These are phyloP conservation scores for Mallotus repandus DNA, from an alignment of 441 rosid species.

Conservation along the genomic window DNA sequence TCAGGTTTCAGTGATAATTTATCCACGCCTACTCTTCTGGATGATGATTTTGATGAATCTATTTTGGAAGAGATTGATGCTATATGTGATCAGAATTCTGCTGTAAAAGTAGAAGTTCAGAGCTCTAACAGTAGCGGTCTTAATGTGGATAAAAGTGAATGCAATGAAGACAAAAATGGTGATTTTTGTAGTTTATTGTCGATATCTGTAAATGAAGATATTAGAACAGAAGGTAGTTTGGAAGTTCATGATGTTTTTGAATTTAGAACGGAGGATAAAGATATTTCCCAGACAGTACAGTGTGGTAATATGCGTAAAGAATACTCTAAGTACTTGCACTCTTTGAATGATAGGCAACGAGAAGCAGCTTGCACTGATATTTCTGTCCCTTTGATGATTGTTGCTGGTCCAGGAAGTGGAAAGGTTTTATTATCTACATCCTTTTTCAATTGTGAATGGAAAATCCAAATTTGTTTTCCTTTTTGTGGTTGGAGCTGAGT, in stretches of 20 bases:
- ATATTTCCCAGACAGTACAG: constrained; percentile 27
- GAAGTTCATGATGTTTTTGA: constrained; percentile 21
- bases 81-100: constrained; percentile 53
- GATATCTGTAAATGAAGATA: constrained; percentile 22
- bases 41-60: constrained; percentile 71
- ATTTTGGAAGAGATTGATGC: constrained; percentile 69
- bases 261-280: constrained; percentile 27
- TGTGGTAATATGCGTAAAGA: constrained; percentile 54
- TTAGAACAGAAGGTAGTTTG: constrained; percentile 2
- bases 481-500: constrained; percentile 20
- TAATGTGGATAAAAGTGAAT: constrained; percentile 23
- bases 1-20: constrained; percentile 32
- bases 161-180: constrained; percentile 22
- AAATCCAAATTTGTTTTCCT: constrained; percentile 15
- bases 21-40: constrained; percentile 49
- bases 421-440: constrained; percentile 46
- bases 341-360: constrained; percentile 76
- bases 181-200: constrained; percentile 23
- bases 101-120: constrained; percentile 32
- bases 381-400: constrained; percentile 81
- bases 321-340: constrained; percentile 57
- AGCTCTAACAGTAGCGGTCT: constrained; percentile 26
- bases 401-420: constrained; percentile 98
- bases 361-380: constrained; percentile 85
- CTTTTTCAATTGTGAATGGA: no score